phyloP scores from a whole-genome alignment of 2,329 filamentous ascomycete species.

The Colletotrichum gloeosporioides region DNA sequence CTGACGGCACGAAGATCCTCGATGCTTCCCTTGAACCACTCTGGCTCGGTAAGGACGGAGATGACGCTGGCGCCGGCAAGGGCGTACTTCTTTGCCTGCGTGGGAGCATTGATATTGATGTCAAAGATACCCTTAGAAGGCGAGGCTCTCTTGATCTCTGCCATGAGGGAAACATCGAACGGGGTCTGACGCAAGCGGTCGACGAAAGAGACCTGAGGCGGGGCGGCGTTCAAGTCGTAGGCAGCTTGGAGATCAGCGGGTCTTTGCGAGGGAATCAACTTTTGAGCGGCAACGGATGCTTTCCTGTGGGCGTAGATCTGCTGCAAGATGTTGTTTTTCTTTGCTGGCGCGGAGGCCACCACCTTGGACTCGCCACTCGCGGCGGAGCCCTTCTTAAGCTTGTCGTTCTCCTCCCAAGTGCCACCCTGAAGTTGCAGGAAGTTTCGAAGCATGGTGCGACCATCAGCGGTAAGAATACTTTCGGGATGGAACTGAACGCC shows the following conservation, averaged over 20 bases:
- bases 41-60: conserved; percentile 96
- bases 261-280: conserved; percentile 82
- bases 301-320: conserved; percentile 87
- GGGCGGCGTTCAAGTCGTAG: conserved; percentile 83
- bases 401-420: conserved; percentile 85
- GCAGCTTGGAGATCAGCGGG: conserved; percentile 84
- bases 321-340: conserved; percentile 86
- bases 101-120: conserved; percentile 83
- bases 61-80: conserved; percentile 95
- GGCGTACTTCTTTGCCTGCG: conserved; percentile 90
- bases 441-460: conserved; percentile 89
- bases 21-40: conserved; percentile 99
- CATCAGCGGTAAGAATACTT: conserved; percentile 91
- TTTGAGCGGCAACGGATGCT: conserved; percentile 79
- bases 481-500: conserved; percentile 98
- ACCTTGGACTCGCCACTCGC: conserved; percentile 30
- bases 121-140: conserved; percentile 97
- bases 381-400: conserved; percentile 49
- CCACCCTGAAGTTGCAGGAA: conserved; percentile 88
- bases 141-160: conserved; percentile 95
- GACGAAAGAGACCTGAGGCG: conserved; percentile 82
- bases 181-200: conserved; percentile 80
- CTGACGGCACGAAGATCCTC: conserved; percentile 89
- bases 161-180: conserved; percentile 91
- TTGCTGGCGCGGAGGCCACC: conserved; percentile 39